Evolutionary conservation across 2,329 filamentous ascomycete genomes (phyloP), one percentile per base, ranked within the genome.

Genomic region (Lasiodiplodia citricola): DNA sequence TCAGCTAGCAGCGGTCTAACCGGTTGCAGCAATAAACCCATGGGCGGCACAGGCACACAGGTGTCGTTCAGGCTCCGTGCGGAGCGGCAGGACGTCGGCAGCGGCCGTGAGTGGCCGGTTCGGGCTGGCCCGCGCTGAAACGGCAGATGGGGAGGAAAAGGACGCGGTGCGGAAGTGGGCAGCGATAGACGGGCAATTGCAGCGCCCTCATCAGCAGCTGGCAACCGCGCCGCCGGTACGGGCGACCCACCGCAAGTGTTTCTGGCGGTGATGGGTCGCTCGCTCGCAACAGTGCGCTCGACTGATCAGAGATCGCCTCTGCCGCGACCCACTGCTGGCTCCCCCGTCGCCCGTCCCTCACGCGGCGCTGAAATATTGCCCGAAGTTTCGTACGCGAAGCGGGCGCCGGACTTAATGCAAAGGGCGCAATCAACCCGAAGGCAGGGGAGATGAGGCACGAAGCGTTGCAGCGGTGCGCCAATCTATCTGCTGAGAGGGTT

Each of bases 1-100:
- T 21, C 65, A 67, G 31, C 47, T 44, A 31, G 41, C 54, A 16
- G 41, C 10, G 7, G 28, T 18, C 65, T 60, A 67, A 60, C 65
- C 54, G 65, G n/a, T 50, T 58, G 13, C 18, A 67, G 65, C 55
- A 67, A 35, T 31, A 67, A 67, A 58, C 54, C 65, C 65, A 56
- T 28, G 65, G 47, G 38, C 37, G 64, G 64, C 18, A 35, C 64
- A 18, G 38, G 54, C 54, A 35, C 31, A 35, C 31, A 35, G 31
- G 8, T 28, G 64, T 52, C 64, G 47, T 25, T 35, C 25, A 18
- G 21, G 64, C 47, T 23, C 65, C 54, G 54, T 58, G 55, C 56
- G 41, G 54, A 67, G 41, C 55, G 37, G 41, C 8, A 51, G 25
- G 37, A 52, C 23, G 11, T 54, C 56, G 55, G 44, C 38, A 57